A percentile compares a stretch with the other conserved stretches of the same genome.
These are phyloP conservation scores for Dalechampia spathulata DNA, from an alignment of 441 rosid species.

Conservation along the genomic window DNA sequence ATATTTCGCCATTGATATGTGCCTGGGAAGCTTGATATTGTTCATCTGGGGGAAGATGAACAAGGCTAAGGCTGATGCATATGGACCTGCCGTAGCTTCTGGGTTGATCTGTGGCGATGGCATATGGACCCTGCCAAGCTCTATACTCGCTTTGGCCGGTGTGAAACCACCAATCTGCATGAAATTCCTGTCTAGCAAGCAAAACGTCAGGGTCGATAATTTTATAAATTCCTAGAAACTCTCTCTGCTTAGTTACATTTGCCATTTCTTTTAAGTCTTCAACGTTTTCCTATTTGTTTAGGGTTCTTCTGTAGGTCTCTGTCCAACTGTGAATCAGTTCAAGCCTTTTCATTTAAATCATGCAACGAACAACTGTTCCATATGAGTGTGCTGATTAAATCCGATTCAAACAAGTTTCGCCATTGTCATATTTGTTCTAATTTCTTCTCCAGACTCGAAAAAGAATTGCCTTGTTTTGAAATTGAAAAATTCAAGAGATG, in stretches of 20 bases:
- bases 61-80: slow-evolving; percentile 64
- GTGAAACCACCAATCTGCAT: slow-evolving; percentile 80
- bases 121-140: slow-evolving; percentile 71
- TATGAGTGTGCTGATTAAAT: no score
- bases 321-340: no score
- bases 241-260: slow-evolving; percentile 1
- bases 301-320: no score
- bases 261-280: neutral
- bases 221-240: slow-evolving; percentile 15
- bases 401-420: no score
- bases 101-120: slow-evolving; percentile 93
- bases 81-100: slow-evolving; percentile 74
- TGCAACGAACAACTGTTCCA: no score
- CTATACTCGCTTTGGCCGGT: slow-evolving; percentile 64
- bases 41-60: slow-evolving; percentile 61
- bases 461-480: no score
- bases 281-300: neutral
- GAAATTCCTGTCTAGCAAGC: slow-evolving; percentile 62
- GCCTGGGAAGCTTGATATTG: slow-evolving; percentile 67
- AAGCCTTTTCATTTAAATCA: no score
- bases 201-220: slow-evolving; percentile 14
- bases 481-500: no score
- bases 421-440: no score
- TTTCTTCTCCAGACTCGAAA: no score
- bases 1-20: slow-evolving; percentile 83